Evolutionary conservation across 805 yeast species (phyloP).

Genomic region (Schizosaccharomyces pombe): DNA sequence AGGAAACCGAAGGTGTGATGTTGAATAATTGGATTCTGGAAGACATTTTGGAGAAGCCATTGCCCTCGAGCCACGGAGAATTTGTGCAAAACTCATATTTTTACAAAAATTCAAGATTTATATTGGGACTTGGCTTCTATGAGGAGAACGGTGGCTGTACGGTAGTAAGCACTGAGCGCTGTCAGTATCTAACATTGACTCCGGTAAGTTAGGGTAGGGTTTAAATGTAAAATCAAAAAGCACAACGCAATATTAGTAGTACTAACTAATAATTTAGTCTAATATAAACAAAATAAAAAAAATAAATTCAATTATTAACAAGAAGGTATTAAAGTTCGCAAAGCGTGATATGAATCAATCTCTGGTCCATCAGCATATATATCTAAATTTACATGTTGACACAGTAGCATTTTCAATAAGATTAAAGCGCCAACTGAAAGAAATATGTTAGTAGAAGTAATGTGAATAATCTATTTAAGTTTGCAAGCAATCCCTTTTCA

Average conservation of each 20-base stretch:
- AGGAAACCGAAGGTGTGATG: background rate
- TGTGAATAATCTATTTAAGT: too few relatives aligned
- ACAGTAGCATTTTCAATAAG: slow-evolving; percentile 27
- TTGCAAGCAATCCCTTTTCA: too few relatives aligned
- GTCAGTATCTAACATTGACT: too few relatives aligned
- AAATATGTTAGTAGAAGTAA: background rate
- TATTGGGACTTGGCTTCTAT: too few relatives aligned
- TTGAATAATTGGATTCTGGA: background rate
- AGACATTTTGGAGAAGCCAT: background rate
- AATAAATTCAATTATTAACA: background rate
- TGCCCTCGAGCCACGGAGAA: background rate
- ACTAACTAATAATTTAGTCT: background rate
- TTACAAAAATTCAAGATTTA: too few relatives aligned
- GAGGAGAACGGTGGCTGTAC: too few relatives aligned
- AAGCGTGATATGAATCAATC: background rate
- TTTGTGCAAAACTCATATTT: background rate
- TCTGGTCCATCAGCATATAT: slow-evolving; percentile 28
- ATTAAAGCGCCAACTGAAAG: background rate
- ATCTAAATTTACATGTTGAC: slow-evolving; percentile 22
- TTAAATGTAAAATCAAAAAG: background rate
- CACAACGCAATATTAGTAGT: background rate
- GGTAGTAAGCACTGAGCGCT: too few relatives aligned
- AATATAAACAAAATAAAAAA: background rate
- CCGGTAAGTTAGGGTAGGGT: background rate
- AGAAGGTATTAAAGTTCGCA: background rate